phyloP scores from a whole-genome alignment of 1,284 basidiomycete genomes.

The Trichosporon ovoides region DNA sequence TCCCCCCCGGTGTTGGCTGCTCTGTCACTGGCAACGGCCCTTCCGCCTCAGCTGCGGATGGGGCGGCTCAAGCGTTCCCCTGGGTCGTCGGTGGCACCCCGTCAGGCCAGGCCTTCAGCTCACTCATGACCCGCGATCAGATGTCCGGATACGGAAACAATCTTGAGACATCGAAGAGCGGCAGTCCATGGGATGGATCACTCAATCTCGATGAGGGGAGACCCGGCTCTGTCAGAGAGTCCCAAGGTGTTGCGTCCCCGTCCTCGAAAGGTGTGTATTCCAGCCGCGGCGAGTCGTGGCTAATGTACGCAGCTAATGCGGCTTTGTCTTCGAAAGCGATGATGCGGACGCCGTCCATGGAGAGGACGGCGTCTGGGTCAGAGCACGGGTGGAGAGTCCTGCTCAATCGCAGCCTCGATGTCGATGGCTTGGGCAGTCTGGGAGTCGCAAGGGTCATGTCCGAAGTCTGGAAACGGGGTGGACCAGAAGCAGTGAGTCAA shows the following conservation, averaged over 20 bases:
- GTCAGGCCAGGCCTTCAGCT: not conserved
- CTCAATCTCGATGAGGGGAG: not conserved
- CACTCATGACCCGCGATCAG: conserved; percentile 2
- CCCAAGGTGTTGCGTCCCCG: not conserved
- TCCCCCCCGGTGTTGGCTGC: conserved; percentile 27
- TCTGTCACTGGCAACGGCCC: conserved; percentile 9
- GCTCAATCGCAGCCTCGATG: conserved; percentile 34
- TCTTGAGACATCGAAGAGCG: not conserved
- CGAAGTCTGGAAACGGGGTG: conserved; percentile 44
- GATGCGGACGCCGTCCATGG: conserved; percentile 5
- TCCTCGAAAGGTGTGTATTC: not conserved
- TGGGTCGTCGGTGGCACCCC: conserved; percentile 16
- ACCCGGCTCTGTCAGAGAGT: not conserved
- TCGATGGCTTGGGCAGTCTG: conserved; percentile 41
- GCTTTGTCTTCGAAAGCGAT: conserved; percentile 1
- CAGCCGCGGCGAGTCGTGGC: not conserved
- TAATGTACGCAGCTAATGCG: conserved; percentile 2
- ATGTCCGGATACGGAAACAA: conserved; percentile 3
- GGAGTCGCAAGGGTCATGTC: conserved; percentile 31
- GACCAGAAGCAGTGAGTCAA: conserved; percentile 35
- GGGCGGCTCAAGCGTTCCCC: conserved; percentile 17
- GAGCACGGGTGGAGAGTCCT: conserved; percentile 28
- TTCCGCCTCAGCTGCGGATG: not conserved
- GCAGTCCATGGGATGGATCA: not conserved
- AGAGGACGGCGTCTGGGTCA: conserved; percentile 6